A percentile compares a stretch with the other conserved stretches of the same genome.
phyloP scores from a whole-genome alignment of 345 rosid genomes.

The Rhodamnia rubescens region DNA sequence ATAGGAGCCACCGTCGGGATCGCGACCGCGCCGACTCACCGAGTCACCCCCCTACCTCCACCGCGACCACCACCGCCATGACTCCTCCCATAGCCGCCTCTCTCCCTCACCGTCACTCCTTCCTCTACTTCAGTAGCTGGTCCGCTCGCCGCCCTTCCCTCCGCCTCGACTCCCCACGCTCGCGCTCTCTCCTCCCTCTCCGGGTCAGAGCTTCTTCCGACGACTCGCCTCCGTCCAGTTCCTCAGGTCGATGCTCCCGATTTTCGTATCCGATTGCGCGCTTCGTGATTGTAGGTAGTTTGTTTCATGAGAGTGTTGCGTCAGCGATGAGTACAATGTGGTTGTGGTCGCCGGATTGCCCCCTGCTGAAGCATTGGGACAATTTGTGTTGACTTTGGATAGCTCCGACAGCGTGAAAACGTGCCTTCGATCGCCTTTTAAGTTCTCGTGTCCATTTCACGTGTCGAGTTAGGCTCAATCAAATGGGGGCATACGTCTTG shows the following conservation, averaged over 20 bases:
- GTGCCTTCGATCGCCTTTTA: not conserved
- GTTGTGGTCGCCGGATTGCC: not conserved
- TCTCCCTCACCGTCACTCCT: conserved; percentile 28
- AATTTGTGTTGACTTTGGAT: not conserved
- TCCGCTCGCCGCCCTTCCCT: conserved; percentile 23
- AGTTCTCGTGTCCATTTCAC: not conserved
- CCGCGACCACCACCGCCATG: not conserved
- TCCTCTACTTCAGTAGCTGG: conserved; percentile 32
- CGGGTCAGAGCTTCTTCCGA: conserved; percentile 58
- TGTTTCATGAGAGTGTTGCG: not conserved
- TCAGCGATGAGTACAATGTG: not conserved
- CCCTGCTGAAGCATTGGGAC: not conserved
- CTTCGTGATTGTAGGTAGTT: not conserved
- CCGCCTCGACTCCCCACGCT: conserved; percentile 18
- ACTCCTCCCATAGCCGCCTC: conserved; percentile 4
- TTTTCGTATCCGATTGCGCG: not conserved
- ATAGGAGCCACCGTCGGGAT: conserved; percentile 15
- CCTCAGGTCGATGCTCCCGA: conserved; percentile 2
- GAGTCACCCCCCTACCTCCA: conserved; percentile 8
- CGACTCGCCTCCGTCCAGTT: conserved; percentile 20
- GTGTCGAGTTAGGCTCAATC: not conserved
- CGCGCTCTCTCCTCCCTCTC: conserved; percentile 25
- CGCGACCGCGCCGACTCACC: conserved; percentile 4
- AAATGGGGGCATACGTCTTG: not conserved
- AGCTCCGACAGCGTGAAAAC: not conserved